Conservation (phyloP, 495 filamentous ascomycete genomes). For the Tricharina praecox region DNA sequence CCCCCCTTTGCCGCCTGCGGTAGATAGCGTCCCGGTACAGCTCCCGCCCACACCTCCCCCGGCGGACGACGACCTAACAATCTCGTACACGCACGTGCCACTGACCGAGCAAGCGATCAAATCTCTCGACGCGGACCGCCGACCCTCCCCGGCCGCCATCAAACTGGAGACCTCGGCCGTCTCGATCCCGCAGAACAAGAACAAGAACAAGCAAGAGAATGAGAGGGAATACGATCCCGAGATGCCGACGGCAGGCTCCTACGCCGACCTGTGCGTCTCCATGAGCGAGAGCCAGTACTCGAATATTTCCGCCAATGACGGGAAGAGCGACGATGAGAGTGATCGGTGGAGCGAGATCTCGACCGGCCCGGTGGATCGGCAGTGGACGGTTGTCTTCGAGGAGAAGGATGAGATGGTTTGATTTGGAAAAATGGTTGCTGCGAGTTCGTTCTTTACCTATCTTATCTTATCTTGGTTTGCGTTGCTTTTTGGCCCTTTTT, state of each 20-base stretch:
- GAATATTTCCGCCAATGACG: background rate
- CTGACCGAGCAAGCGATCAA: background rate
- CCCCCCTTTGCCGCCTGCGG: too few species aligned
- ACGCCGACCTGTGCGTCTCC: background rate
- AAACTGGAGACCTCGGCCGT: too few species aligned
- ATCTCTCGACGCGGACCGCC: background rate
- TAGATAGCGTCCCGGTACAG: background rate
- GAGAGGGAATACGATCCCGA: background rate
- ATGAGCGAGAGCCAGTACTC: background rate
- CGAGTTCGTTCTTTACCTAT: too few species aligned
- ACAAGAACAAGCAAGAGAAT: background rate
- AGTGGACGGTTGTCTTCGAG: conserved; percentile 25
- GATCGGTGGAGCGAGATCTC: conserved; percentile 25
- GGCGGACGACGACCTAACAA: background rate
- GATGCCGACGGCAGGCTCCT: background rate
- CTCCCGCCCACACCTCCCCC: background rate
- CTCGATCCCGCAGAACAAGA: background rate
- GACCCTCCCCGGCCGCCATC: background rate
- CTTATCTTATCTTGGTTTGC: too few species aligned
- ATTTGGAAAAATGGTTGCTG: too few species aligned
- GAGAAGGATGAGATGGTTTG: conserved; percentile 18
- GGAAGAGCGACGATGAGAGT: conserved; percentile 19
- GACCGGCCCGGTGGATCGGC: conserved; percentile 23
- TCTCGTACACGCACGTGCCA: too few species aligned
- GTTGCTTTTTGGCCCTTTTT: too few species aligned